Evolutionary conservation across 75 land plant genomes (phyloP).

Genomic region (Adiantum capillusveneris): DNA sequence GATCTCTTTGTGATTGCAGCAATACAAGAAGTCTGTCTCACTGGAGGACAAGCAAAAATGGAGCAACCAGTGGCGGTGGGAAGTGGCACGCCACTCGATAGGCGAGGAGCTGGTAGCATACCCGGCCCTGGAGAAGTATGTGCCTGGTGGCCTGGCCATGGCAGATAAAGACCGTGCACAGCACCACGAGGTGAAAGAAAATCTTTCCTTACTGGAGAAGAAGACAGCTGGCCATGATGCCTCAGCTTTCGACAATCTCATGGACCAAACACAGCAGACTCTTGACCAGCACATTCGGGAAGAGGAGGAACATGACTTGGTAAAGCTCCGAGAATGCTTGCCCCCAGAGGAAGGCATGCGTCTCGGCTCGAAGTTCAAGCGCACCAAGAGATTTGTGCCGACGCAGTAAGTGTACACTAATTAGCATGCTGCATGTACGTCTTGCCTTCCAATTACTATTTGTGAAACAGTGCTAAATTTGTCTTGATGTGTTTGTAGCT

Average conservation of each 20-base stretch:
- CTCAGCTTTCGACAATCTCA: constrained; percentile 13
- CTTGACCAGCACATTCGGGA: constrained; percentile 20
- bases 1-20: constrained; percentile 17
- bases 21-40: constrained; percentile 5
- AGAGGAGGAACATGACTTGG: constrained; percentile 29
- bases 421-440: neutral
- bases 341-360: neutral
- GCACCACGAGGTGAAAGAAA: constrained; percentile 21
- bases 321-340: neutral
- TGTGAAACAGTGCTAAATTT: neutral
- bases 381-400: constrained; percentile 27
- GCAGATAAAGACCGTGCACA: constrained; percentile 28
- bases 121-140: constrained; percentile 14
- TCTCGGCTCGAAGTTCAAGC: constrained; percentile 12
- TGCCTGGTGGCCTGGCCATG: constrained; percentile 14
- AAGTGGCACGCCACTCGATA: constrained; percentile 24
- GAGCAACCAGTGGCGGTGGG: constrained; percentile 32
- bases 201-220: constrained; percentile 13
- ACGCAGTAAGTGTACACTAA: constrained; percentile 9
- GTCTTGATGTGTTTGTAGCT: constrained; percentile 3
- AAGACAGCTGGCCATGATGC: constrained; percentile 6
- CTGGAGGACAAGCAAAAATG: constrained; percentile 19
- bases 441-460: neutral
- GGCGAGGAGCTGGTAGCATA: constrained; percentile 30
- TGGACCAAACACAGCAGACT: constrained; percentile 19